Base-by-base conservation (phyloP, 805 yeast species). In the Schwanniomyces pseudopolymorphus region DNA sequence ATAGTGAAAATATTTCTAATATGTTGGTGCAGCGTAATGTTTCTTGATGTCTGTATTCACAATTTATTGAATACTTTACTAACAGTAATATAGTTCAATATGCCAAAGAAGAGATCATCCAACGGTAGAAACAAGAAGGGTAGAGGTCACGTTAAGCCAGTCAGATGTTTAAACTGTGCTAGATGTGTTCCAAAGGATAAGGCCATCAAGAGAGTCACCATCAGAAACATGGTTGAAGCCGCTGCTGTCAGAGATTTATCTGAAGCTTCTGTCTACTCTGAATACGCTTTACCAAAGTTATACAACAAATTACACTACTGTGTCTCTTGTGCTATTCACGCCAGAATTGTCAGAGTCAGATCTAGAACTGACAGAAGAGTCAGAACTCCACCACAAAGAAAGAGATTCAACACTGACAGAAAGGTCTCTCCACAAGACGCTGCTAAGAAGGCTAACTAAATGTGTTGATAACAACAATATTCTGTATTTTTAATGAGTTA, bases 51-150 rank as follows among this genome's bases (percentile, higher is more conserved):
- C 35, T 14, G 17, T 16, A 19, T 11, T 4, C 6, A 35, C 4
- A 5, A 31, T 3, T 22, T 31, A 31, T 14, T 31, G 35, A 31
- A 31, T 39, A 19, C 14, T 16, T 42, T 61, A 63, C 66, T 64
- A 64, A 61, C 67, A 49, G 22, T 27, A 37, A 19, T 47, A 28
- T 54, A 63, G 64, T 54, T 45, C 77, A 84, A 77, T 61, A 94
- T 94, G 99, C 98, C 99, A 80, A 94, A 94, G 89, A 94, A 94
- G 98, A 92, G 99, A 91, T 90, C 98, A 79, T 90, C 97, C 94
- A 90, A 91, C 97, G 99, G 99, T 86, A 92, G 99, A 85, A 94
- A 94, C 95, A 94, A 94, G 95, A 91, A 90, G 84, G 98, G 98
- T 77, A 94, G 99, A 89, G 99, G 99, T 77, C 98, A 94, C 96